Evolutionary conservation across 495 filamentous ascomycete species (phyloP).

Genomic region (Aspergillus indologenus): DNA sequence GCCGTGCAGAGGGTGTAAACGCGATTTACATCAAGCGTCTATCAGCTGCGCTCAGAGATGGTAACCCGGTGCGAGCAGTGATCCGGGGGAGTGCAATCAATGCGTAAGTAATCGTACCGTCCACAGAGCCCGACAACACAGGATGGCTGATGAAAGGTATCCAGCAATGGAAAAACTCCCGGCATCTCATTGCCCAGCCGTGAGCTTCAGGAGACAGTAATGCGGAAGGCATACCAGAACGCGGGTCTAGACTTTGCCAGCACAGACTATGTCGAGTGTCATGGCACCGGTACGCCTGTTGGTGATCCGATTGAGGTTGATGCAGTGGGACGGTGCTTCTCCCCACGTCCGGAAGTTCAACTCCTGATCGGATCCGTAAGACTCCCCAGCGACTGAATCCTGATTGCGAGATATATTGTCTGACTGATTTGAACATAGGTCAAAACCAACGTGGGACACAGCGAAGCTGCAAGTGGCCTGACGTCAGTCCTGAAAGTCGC

Average conservation of each 20-base stretch:
- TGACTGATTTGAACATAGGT: background rate
- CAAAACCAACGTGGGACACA: background rate
- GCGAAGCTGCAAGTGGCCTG: conserved; percentile 1
- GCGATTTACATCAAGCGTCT: conserved; percentile 35
- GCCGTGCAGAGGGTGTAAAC: conserved; percentile 51
- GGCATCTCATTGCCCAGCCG: conserved; percentile 28
- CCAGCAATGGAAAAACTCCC: conserved; percentile 26
- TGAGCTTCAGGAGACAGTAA: conserved; percentile 30
- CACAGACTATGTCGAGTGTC: conserved; percentile 30
- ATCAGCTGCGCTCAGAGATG: conserved; percentile 29
- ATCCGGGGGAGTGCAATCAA: conserved; percentile 35
- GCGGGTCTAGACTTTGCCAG: conserved; percentile 28
- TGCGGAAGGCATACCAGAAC: conserved; percentile 30
- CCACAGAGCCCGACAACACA: no score
- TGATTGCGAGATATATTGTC: background rate
- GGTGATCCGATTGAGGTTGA: conserved; percentile 43
- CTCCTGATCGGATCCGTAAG: no score
- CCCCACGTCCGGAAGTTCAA: no score
- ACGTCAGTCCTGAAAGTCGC: conserved; percentile 44
- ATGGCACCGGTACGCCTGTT: conserved; percentile 30
- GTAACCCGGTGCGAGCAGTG: conserved; percentile 38
- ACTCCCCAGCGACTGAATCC: background rate
- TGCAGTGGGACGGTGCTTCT: conserved; percentile 46
- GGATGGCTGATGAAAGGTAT: no score
- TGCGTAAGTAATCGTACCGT: no score